Conservation (phyloP, 768 basidiomycete species). For the Collybia sordida region DNA sequence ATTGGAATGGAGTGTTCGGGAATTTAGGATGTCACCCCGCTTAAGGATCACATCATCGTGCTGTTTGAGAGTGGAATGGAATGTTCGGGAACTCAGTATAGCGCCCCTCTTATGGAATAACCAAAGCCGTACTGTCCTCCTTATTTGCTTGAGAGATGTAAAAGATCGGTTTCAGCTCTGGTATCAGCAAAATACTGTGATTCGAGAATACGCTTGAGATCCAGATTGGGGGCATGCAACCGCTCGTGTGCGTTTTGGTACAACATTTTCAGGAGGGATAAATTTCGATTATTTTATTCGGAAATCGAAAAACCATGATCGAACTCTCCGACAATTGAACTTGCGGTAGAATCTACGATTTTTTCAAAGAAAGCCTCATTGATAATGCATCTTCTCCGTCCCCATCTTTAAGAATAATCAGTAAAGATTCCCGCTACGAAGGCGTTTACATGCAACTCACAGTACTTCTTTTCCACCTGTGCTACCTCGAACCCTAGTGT, state of each 20-base stretch:
- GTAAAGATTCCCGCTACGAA: neutral
- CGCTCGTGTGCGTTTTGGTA: no score
- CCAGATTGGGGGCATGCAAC: conserved; percentile 24
- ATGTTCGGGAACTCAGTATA: no score
- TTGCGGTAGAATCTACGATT: neutral
- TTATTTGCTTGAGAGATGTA: no score
- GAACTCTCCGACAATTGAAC: neutral
- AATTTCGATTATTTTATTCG: no score
- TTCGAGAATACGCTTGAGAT: conserved; percentile 31
- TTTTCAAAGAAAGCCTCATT: conserved; percentile 54
- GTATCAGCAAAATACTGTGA: conserved; percentile 36
- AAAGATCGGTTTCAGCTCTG: conserved; percentile 34
- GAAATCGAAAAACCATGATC: neutral
- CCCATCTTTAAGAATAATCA: conserved; percentile 54
- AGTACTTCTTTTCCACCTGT: conserved; percentile 87
- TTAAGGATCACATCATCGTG: no score
- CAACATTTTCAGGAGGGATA: no score
- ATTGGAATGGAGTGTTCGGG: no score
- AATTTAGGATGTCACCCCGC: no score
- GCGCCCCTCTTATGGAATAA: no score
- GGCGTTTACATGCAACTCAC: conserved; percentile 45
- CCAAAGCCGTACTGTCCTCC: no score
- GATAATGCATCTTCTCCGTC: conserved; percentile 88
- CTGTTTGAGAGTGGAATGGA: no score
- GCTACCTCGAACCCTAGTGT: conserved; percentile 88